Base-by-base conservation (phyloP, 176 grass and related monocot species). In the Tillandsia leiboldiana region DNA sequence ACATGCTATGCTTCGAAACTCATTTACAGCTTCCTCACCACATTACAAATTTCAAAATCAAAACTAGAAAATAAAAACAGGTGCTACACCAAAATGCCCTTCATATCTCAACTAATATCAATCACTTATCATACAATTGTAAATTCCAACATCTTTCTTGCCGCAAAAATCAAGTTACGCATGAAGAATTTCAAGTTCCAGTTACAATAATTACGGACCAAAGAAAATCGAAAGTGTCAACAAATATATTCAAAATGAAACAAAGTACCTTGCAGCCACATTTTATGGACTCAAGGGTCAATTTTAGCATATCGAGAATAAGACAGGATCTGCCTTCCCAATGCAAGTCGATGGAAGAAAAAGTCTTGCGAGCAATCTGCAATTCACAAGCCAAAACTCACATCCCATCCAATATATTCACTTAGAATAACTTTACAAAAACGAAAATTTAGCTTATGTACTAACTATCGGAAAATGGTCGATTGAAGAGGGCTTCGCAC, bases 281-380 rank as follows among this genome's bases (percentile, higher is more conserved):
- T 72, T 63, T 10, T 69, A 79, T 51, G 72, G 78, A 83, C 11
- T 82, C 73, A 50, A 74, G 49, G 50, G 72, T 57, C 29, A 50
- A 64, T 64, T 70, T 71, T 27, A 96, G 51, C 42, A 96, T 29
- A 9, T 69, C 69, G 18, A 84, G 77, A 27, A 91, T 78, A 81
- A 96, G 66, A 2, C 26, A 18, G 48, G 65, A 54, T 76, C 80
- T 80, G 69, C 74, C 85, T 63, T 3, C 80, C 74, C 85, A 88
- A 18, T 66, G 74, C 50, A 86, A 51, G 80, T 91, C 85, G 11
- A 91, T 67, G 52, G 72, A 81, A 64, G 72, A 86, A 76, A 82
- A 82, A 49, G 91, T 79, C 63, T 86, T 96, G 69, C 77, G 29
- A 71, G 75, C 77, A 79, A 87, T 73, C 91, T 96, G 80, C 48